Conservation (phyloP, 106 monocot species). For the Dendrobium nobile region DNA sequence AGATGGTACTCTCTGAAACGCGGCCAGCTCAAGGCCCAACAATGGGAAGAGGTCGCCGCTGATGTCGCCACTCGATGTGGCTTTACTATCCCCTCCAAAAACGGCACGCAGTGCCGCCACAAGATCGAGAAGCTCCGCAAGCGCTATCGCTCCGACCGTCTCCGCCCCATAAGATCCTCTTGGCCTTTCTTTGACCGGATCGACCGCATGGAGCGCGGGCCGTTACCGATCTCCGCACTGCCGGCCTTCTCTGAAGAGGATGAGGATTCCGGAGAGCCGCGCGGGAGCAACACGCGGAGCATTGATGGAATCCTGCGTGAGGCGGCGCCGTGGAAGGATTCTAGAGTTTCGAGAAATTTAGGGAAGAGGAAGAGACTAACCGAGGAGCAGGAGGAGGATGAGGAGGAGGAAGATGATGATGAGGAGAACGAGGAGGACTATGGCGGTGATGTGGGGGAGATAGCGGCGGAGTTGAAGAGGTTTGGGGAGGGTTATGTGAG, state of each 20-base stretch:
- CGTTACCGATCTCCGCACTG: slow-evolving; percentile 27
- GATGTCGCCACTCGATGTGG: slow-evolving; percentile 42
- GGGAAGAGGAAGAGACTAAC: slow-evolving; percentile 4
- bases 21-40: slow-evolving; percentile 51
- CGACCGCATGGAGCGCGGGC: slow-evolving; percentile 48
- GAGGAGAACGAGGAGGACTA: background rate
- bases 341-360: slow-evolving; percentile 6
- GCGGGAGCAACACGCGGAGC: slow-evolving; percentile 16
- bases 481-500: slow-evolving; percentile 47
- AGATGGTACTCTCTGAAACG: slow-evolving; percentile 52
- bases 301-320: slow-evolving; percentile 34
- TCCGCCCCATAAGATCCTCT: slow-evolving; percentile 28
- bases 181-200: slow-evolving; percentile 59
- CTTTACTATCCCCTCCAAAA: slow-evolving; percentile 18
- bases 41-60: slow-evolving; percentile 68
- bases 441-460: slow-evolving; percentile 6
- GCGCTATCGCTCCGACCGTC: slow-evolving; percentile 39
- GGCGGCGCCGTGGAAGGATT: slow-evolving; percentile 5
- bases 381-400: slow-evolving; percentile 10
- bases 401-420: slow-evolving; percentile 7
- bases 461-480: slow-evolving; percentile 39
- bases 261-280: slow-evolving; percentile 7
- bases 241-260: slow-evolving; percentile 9
- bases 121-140: slow-evolving; percentile 79
- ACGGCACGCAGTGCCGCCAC: slow-evolving; percentile 71